Conservation (phyloP, 2,329 filamentous ascomycete genomes). For the Sarocladium strictum region DNA sequence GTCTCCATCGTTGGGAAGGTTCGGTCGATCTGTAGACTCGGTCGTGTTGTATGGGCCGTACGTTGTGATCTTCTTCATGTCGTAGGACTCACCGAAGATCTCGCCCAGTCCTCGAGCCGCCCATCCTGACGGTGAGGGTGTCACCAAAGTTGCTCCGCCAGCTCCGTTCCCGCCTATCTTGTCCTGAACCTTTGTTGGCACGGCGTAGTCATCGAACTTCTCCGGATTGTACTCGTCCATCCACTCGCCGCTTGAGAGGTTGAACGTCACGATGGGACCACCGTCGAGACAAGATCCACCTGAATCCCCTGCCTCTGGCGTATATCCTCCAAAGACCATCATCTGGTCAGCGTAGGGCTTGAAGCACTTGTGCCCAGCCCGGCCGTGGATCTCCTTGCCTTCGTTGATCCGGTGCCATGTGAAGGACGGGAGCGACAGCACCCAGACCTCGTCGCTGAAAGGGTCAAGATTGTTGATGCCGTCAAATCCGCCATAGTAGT, state of each 20-base stretch:
- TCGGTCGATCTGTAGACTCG: constrained; percentile 18
- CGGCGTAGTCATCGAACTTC: constrained; percentile 58
- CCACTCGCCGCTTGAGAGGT: constrained; percentile 66
- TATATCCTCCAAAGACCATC: constrained; percentile 67
- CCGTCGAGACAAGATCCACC: constrained; percentile 41
- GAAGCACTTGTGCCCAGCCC: constrained; percentile 71
- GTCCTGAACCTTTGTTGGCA: constrained; percentile 57
- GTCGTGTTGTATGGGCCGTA: constrained; percentile 54
- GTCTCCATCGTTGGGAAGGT: constrained; percentile 17
- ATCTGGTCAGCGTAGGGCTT: constrained; percentile 74
- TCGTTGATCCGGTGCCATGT: constrained; percentile 59
- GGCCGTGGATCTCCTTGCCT: constrained; percentile 46
- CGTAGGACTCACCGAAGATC: constrained; percentile 52
- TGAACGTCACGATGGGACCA: constrained; percentile 60
- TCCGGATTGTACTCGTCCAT: constrained; percentile 62
- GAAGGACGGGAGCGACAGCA: constrained; percentile 73
- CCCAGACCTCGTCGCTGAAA: constrained; percentile 68
- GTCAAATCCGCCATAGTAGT: constrained; percentile 75
- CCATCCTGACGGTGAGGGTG: constrained; percentile 53
- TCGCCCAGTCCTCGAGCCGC: constrained; percentile 37
- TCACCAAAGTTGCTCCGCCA: constrained; percentile 65
- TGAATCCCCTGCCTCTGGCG: constrained; percentile 22
- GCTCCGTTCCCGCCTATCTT: constrained; percentile 61
- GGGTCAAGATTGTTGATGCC: constrained; percentile 33
- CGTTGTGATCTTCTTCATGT: constrained; percentile 47